Evolutionary conservation across 2,329 filamentous ascomycete genomes (phyloP).

Genomic region (Phialocephala sp.): DNA sequence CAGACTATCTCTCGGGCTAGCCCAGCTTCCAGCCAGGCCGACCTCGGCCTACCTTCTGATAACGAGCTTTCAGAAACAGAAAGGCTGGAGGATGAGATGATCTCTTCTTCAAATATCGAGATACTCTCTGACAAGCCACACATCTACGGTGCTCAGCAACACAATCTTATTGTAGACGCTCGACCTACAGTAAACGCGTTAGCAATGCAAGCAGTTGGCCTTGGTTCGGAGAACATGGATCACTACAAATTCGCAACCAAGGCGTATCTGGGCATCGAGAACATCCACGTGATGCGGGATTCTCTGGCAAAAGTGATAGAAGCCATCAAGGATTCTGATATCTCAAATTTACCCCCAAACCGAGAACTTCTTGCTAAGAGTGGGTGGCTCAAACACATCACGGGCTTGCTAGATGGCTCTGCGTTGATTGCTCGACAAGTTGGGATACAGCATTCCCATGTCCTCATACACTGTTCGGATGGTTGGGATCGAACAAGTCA

Average conservation of each 20-base stretch:
- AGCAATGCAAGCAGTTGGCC: conserved; percentile 90
- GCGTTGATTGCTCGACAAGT: conserved; percentile 85
- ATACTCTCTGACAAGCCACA: conserved; percentile 64
- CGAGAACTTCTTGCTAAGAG: conserved; percentile 82
- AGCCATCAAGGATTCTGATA: conserved; percentile 89
- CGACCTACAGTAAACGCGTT: conserved; percentile 92
- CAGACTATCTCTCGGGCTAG: conserved; percentile 44
- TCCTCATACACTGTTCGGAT: conserved; percentile 96
- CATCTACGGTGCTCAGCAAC: conserved; percentile 90
- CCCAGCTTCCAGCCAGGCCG: conserved; percentile 56
- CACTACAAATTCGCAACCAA: conserved; percentile 93
- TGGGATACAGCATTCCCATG: conserved; percentile 91
- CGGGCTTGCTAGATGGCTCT: conserved; percentile 81
- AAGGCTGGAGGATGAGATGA: conserved; percentile 71
- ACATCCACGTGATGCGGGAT: conserved; percentile 97
- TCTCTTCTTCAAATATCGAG: conserved; percentile 54
- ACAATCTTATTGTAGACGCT: conserved; percentile 94
- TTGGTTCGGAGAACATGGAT: conserved; percentile 97
- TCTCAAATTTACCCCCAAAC: conserved; percentile 82
- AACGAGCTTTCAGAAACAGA: conserved; percentile 67
- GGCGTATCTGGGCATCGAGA: conserved; percentile 93
- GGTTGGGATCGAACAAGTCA: conserved; percentile 98
- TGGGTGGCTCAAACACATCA: conserved; percentile 90
- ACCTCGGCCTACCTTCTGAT: conserved; percentile 46
- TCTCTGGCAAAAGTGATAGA: conserved; percentile 89